Evolutionary conservation across 306 rosid species (phyloP), one percentile per base, ranked within the genome.

Genomic region (Quercus rubra): DNA sequence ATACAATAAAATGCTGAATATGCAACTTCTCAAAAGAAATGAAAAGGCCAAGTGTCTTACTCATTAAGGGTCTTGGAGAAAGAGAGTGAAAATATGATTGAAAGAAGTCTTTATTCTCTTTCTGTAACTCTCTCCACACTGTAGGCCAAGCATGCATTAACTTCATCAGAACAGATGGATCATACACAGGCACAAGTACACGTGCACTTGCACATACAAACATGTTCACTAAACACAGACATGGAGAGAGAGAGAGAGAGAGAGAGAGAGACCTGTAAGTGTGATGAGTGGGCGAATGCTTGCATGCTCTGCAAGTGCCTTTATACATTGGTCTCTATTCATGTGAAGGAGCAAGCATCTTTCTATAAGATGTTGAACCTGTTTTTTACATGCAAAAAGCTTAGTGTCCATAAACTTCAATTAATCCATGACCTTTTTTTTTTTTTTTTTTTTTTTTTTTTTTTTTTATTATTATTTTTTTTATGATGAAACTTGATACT

Each of bases 301-400:
- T 80, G 99, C 99, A 85, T 86, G 96, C 12, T 88, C 54, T 14
- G 87, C 90, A n/a, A 93, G 82, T 8, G 93, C 90, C 85, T 83
- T 79, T 28, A 91, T 84, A 86, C 98, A 95, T 85, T 95, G 90
- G 13, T 92, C 94, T 71, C 79, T 88, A 55, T 88, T 90, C 99
- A 93, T 89, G 77, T 84, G 96, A 85, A 95, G 86, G 3, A 95
- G 79, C 88, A 95, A 71, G 83, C 98, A 95, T 79, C 91, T 91
- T 88, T 95, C 99, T 46, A 95, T 93, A 46, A 95, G 92, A 82
- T 90, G 94, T 54, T 93, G 99, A 80, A 95, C 97, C 99, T 95
- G 89, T 75, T 77, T 71, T 77, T 72, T 18, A 38, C 81, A 83
- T 77, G 81, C 86, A 78, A 10, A 19, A 56, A n/a, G 12, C 15